Conservation (phyloP, 495 filamentous ascomycete species). For the Penicillium maclennaniae region DNA sequence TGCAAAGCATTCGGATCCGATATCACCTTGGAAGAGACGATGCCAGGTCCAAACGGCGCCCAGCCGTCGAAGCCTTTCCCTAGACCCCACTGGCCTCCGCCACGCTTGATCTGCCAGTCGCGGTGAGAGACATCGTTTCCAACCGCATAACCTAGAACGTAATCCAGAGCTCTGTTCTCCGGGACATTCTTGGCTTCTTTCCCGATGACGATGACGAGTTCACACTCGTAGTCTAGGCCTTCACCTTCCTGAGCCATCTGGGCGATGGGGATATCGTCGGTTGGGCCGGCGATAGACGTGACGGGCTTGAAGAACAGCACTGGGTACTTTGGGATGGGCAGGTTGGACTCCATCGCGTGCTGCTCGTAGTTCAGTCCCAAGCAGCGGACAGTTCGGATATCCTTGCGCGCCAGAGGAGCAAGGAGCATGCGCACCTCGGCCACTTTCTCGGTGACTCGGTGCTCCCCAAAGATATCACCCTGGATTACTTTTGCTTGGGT, state of each 20-base stretch:
- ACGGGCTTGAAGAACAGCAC: conserved; percentile 81
- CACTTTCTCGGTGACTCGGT: conserved; percentile 66
- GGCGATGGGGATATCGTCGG: conserved; percentile 64
- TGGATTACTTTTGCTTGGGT: conserved; percentile 64
- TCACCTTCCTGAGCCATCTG: conserved; percentile 53
- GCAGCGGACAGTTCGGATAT: conserved; percentile 73
- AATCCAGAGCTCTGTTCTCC: conserved; percentile 62
- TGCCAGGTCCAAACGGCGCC: conserved; percentile 83
- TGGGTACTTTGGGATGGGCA: conserved; percentile 72
- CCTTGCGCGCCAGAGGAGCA: conserved; percentile 61
- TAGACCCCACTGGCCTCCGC: conserved; percentile 75
- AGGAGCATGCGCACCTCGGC: conserved; percentile 64
- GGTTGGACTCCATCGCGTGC: conserved; percentile 73
- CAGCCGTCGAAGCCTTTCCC: conserved; percentile 88
- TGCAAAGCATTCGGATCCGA: conserved; percentile 63
- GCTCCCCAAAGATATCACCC: conserved; percentile 69
- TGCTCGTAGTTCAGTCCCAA: conserved; percentile 78
- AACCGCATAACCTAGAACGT: conserved; percentile 76
- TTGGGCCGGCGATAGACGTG: conserved; percentile 67
- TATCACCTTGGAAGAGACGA: conserved; percentile 65
- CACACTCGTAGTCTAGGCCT: conserved; percentile 81
- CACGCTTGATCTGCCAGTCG: conserved; percentile 76
- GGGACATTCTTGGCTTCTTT: conserved; percentile 64
- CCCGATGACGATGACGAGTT: conserved; percentile 75
- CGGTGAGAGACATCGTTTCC: conserved; percentile 84